Evolutionary conservation across 164 flowering plant genomes (phyloP), one percentile per base, ranked within the genome.

Genomic region (Kingdonia uniflora): DNA sequence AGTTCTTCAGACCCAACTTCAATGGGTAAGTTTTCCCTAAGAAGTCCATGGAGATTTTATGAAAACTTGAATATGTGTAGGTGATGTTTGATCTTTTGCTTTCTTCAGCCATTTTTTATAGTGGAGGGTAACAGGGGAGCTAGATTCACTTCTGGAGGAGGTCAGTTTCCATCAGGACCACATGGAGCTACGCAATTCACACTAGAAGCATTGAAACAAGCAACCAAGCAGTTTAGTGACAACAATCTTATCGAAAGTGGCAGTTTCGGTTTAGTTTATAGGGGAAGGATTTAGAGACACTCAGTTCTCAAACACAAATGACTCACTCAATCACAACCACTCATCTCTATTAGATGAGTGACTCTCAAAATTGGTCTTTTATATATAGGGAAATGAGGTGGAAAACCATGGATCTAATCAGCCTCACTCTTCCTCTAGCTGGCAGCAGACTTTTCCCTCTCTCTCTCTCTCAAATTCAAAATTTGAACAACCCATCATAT

Each of bases 1-100:
- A 81, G 80, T 45, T 84, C 87, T 52, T 84, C 92, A 37, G 87
- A 81, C 57, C 91, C 87, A 45, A 77, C 82, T 55, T 80, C 81
- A 51, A 53, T 56, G 65, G 87, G 92, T 81, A 76, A 56, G 57
- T 37, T 12, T 10, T 52, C 16, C 6, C n/a, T 42, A 6, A 16
- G 21, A 55, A 19, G 19, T 17, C 19, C 25, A 26, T 35, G 37
- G 17, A 50, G 38, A 55, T 35, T 42, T 55, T 58, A 17, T 19
- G 45, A 47, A 37, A 10, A 45, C 14, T 16, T 21, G 44, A 42
- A 4, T 25, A 45, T 59, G 19, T 19, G 4, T 22, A 6, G 37
- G 15, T 45, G n/a, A 51, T 21, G 48, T 37, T 38, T 43, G 16
- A 16, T 49, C 22, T 19, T 49, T 24, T 52, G 23, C 2, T 16